phyloP scores from a whole-genome alignment of 495 filamentous ascomycete species.

The Talaromyces stipitatus region DNA sequence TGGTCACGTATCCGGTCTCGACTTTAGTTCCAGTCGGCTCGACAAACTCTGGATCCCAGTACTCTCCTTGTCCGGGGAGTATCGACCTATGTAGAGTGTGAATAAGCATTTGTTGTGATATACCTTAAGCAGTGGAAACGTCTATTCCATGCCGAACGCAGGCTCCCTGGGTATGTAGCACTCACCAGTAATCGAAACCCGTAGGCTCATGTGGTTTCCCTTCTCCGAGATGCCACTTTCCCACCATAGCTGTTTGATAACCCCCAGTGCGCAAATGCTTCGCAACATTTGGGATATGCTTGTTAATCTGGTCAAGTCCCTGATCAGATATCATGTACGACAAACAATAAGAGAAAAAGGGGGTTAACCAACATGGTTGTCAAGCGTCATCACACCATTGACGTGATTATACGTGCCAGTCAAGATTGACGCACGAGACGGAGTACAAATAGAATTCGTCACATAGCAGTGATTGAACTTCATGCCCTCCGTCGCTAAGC shows the following conservation, averaged over 20 bases:
- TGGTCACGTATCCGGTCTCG: conserved; percentile 30
- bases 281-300: conserved; percentile 33
- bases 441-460: conserved; percentile 39
- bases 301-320: conserved; percentile 22
- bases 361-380: conserved; percentile 11
- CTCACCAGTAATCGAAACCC: conserved; percentile 33
- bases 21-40: conserved; percentile 13
- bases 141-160: too few relatives aligned
- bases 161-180: background rate
- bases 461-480: conserved; percentile 42
- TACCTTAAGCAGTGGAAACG: too few relatives aligned
- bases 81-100: conserved; percentile 4
- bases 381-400: conserved; percentile 34
- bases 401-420: conserved; percentile 40
- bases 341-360: background rate
- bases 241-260: conserved; percentile 36
- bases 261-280: conserved; percentile 31
- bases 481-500: conserved; percentile 35
- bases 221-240: conserved; percentile 40
- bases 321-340: background rate
- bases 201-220: conserved; percentile 29
- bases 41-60: conserved; percentile 33
- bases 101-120: background rate
- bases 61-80: conserved; percentile 34
- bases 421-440: conserved; percentile 31